Percentiles rank a stretch among this genome's conserved stretches.
Evolutionary conservation across 805 yeast genomes (phyloP).

Genomic region (Metschnikowia cubensis): DNA sequence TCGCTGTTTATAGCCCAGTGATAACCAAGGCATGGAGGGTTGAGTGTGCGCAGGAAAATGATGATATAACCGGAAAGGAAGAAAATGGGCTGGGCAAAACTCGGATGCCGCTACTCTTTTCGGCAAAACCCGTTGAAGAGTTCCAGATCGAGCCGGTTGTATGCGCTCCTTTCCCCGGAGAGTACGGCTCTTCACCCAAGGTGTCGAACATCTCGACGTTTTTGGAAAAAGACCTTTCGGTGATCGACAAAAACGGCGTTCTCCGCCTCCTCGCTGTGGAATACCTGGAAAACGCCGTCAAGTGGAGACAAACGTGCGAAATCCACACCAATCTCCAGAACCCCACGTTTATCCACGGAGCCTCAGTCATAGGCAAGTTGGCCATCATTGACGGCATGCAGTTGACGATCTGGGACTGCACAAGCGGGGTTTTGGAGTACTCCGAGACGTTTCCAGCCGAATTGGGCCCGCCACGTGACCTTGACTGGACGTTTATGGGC

Average conservation of each 20-base stretch:
- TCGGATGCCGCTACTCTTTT: not conserved
- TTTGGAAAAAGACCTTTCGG: constrained; percentile 40
- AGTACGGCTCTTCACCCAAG: constrained; percentile 30
- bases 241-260: constrained; percentile 45
- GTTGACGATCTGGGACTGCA: constrained; percentile 77
- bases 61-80: too few relatives aligned
- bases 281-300: constrained; percentile 24
- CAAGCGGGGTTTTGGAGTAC: constrained; percentile 63
- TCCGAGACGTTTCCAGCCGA: constrained; percentile 37
- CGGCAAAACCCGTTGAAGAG: constrained; percentile 8
- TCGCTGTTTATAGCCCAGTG: constrained; percentile 46
- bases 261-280: constrained; percentile 20
- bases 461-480: constrained; percentile 50
- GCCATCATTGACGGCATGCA: constrained; percentile 64
- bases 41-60: not conserved
- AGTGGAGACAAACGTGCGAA: constrained; percentile 51
- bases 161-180: constrained; percentile 32
- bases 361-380: constrained; percentile 63
- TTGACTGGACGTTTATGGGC: constrained; percentile 79
- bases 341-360: constrained; percentile 60
- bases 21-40: constrained; percentile 42
- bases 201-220: constrained; percentile 61
- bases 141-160: constrained; percentile 4
- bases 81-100: not conserved
- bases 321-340: constrained; percentile 54